Base-by-base conservation (phyloP, 352 stramenopile genomes). In the Pythium sp. region DNA sequence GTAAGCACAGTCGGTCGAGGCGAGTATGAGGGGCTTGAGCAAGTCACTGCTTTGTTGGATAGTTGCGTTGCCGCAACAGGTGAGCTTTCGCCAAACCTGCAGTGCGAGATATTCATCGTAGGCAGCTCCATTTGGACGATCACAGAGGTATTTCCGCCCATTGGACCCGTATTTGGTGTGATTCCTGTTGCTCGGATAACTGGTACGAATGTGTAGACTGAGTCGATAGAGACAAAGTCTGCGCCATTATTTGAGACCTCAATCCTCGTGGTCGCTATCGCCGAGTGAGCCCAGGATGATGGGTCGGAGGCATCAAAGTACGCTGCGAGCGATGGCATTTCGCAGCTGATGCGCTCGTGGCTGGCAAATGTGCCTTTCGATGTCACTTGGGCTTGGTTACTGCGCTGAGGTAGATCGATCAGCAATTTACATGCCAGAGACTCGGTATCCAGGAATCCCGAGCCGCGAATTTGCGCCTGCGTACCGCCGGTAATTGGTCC, bases 201-300 rank as follows among this genome's bases (percentile, higher is more conserved):
- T 20, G 66, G 71, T 5, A 57, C 56, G 56, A 78, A 87, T 5
- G 58, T 58, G 36, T 87, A 88, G 0, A n/a, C 55, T 22, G 60
- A 75, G 0, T 22, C 14, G 12, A 61, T 65, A 20, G 41, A 30
- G 0, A 78, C 26, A 64, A 86, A 87, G 49, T 91, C 82, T 7
- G 73, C 62, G 12, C 76, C 81, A 51, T 89, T 91, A 53, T 81
- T 82, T 11, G 80, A 83, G 2, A 89, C 65, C 0, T 72, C 69
- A 18, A 88, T 54, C 26, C 62, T 57, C 9, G 79, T 75, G 9
- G 68, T 65, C 9, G 65, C 71, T 15, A 57, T 72, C 0, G 47
- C 64, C 3, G 58, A 70, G 34, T 76, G 63, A 11, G 43, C 65
- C 65, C 73, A 80, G 26, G 57, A 63, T 9, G 57, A 63, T 12